Conservation (phyloP, 768 basidiomycete species). For the Pleurotus giganteus region DNA sequence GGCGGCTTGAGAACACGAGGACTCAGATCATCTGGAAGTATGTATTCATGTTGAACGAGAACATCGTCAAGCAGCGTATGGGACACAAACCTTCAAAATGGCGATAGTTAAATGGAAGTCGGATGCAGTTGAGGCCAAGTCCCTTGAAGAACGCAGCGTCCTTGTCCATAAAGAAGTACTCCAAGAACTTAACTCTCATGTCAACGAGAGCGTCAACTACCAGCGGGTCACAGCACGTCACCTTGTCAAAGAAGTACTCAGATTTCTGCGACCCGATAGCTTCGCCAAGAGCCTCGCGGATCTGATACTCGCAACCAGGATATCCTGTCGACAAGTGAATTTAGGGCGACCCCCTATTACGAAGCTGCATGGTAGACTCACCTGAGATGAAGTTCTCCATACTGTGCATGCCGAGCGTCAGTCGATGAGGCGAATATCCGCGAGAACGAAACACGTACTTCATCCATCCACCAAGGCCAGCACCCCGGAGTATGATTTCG, state of each 20-base stretch:
- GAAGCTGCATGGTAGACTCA: slow-evolving; percentile 17
- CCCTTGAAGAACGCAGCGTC: slow-evolving; percentile 79
- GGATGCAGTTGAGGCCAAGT: slow-evolving; percentile 78
- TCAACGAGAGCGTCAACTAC: not conserved
- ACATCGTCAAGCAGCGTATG: not conserved
- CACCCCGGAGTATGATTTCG: slow-evolving; percentile 63
- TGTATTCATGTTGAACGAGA: not conserved
- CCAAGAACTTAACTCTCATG: slow-evolving; percentile 55
- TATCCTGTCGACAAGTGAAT: slow-evolving; percentile 41
- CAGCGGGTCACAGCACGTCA: slow-evolving; percentile 20
- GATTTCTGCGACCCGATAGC: slow-evolving; percentile 67
- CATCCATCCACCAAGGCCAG: slow-evolving; percentile 82
- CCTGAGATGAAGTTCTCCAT: slow-evolving; percentile 80
- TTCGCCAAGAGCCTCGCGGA: slow-evolving; percentile 68
- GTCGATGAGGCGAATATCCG: not conserved
- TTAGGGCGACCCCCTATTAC: not conserved
- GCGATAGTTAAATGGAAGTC: slow-evolving; percentile 71
- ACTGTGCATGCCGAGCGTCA: slow-evolving; percentile 26
- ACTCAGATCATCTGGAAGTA: slow-evolving; percentile 60
- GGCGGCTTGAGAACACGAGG: slow-evolving; percentile 71
- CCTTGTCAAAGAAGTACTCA: slow-evolving; percentile 85
- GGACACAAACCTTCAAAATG: slow-evolving; percentile 52
- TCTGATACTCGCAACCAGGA: slow-evolving; percentile 80
- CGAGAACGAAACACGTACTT: slow-evolving; percentile 45
- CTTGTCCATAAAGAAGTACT: slow-evolving; percentile 77